Evolutionary conservation across 164 flowering plant genomes (phyloP).

Genomic region (Tetracentron sinense): DNA sequence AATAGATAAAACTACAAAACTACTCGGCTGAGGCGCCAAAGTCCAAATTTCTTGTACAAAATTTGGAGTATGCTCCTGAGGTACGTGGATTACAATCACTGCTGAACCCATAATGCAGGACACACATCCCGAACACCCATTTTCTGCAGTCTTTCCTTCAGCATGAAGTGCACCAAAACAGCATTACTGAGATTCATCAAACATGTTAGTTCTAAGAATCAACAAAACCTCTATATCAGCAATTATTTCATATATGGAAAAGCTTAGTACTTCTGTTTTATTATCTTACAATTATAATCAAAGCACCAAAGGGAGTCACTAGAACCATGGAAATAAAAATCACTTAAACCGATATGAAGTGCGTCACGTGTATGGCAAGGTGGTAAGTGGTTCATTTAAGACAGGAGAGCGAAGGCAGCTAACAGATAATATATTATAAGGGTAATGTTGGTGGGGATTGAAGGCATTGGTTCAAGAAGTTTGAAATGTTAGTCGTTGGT

Average conservation of each 20-base stretch:
- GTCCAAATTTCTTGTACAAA: slow-evolving; percentile 84
- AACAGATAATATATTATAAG: too few species aligned
- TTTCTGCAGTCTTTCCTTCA: slow-evolving; percentile 71
- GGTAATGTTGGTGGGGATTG: too few species aligned
- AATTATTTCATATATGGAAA: not conserved
- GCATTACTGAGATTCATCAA: slow-evolving; percentile 51
- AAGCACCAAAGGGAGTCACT: slow-evolving; percentile 96
- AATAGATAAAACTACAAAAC: not conserved
- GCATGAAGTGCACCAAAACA: slow-evolving; percentile 78
- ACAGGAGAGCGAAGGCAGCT: too few species aligned
- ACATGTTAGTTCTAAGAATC: slow-evolving; percentile 13
- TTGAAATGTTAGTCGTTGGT: too few species aligned
- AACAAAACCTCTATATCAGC: not conserved
- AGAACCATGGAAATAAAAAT: too few species aligned
- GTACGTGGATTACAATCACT: slow-evolving; percentile 91
- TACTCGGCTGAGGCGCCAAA: slow-evolving; percentile 88
- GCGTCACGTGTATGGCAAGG: too few species aligned
- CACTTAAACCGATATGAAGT: too few species aligned
- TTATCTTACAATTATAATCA: slow-evolving; percentile 87
- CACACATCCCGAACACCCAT: slow-evolving; percentile 77
- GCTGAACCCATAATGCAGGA: slow-evolving; percentile 92
- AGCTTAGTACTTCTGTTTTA: not conserved
- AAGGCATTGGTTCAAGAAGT: too few species aligned
- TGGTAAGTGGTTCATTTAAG: too few species aligned
- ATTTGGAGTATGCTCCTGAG: slow-evolving; percentile 69